Evolutionary conservation across 192 early-diverging fungal species (phyloP), one percentile per base, ranked within the genome.

Genomic region (Backusella morwellensis): DNA sequence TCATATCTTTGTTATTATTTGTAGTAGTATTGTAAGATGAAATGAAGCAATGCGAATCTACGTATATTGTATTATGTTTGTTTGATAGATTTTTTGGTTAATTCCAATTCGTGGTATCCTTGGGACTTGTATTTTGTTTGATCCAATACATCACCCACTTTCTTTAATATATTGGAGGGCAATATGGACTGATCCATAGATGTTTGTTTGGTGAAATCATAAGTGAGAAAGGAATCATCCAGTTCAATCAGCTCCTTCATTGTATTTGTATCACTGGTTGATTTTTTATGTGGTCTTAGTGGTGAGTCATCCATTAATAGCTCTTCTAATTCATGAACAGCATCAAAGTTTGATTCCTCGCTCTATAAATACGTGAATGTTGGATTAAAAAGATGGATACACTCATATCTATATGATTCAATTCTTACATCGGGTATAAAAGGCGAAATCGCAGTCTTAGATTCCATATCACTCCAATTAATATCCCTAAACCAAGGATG

Each of bases 301-400:
- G 96, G 97, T 54, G 96, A 94, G 26, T 97, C 97, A 80, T 99
- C 97, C 38, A 99, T 87, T 50, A 99, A 84, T 38, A 98, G 86
- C 75, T 99, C 97, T 72, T 99, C 97, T 34, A 99, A 81, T 70
- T 98, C 97, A 83, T 97, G 91, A 15, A 94, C 94, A 29, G 95
- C 95, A 87, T 99, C 97, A 83, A 97, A 98, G 78, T 99, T 99
- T 63, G 93, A 90, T 52, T 89, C 83, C 74, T 97, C 93, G 67
- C 87, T 85, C 94, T 95, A 70, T 1, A 52, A 9, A 66, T 34
- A 66, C 0, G 6, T 15, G 32, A 17, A 26, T 17, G 42, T 19
- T 56, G 3, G 29, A 2, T 29, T 63, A 12, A 12, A 9, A 56
- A 7, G 26, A 56, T 56, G 8, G 14, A 59, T 3, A 59, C 0